Percentiles rank a stretch among this genome's conserved stretches.
Evolutionary conservation across 441 rosid species (phyloP).

Genomic region (Pelargonium cotyledonis): DNA sequence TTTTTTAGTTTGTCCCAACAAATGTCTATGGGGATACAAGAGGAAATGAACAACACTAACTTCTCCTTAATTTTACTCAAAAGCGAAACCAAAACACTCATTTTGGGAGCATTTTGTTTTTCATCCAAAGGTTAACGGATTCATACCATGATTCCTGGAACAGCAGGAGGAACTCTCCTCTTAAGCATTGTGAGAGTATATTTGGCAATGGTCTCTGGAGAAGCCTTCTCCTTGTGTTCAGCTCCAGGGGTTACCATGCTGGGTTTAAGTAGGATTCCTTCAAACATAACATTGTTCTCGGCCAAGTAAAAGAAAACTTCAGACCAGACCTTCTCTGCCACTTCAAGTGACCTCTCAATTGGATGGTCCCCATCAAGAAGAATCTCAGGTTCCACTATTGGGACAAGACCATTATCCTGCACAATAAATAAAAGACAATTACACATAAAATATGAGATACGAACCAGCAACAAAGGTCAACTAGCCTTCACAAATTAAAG

Average conservation of each 20-base stretch:
- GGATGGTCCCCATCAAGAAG: conserved; percentile 95
- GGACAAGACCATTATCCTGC: conserved; percentile 95
- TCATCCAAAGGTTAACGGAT: neutral
- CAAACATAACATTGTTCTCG: conserved; percentile 76
- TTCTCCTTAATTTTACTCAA: too few species aligned
- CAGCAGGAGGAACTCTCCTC: conserved; percentile 89
- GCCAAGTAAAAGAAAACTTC: conserved; percentile 95
- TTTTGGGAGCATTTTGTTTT: too few species aligned
- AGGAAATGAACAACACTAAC: too few species aligned
- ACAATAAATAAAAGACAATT: conserved; percentile 8
- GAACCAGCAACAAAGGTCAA: too few species aligned
- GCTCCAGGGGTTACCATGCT: conserved; percentile 99
- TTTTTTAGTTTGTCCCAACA: too few species aligned
- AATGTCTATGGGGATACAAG: too few species aligned
- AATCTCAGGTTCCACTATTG: conserved; percentile 98
- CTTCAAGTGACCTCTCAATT: conserved; percentile 89
- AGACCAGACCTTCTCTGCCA: conserved; percentile 97
- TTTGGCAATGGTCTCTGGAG: conserved; percentile 80
- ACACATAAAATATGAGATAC: neutral
- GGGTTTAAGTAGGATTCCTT: conserved; percentile 92
- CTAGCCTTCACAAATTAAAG: too few species aligned
- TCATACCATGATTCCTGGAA: conserved; percentile 18
- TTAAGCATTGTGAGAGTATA: conserved; percentile 80
- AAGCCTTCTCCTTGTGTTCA: conserved; percentile 85
- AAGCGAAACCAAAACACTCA: too few species aligned